Evolutionary conservation across 257 asterid species (phyloP), one percentile per base, ranked within the genome.

Genomic region (Pogostemon cablin): DNA sequence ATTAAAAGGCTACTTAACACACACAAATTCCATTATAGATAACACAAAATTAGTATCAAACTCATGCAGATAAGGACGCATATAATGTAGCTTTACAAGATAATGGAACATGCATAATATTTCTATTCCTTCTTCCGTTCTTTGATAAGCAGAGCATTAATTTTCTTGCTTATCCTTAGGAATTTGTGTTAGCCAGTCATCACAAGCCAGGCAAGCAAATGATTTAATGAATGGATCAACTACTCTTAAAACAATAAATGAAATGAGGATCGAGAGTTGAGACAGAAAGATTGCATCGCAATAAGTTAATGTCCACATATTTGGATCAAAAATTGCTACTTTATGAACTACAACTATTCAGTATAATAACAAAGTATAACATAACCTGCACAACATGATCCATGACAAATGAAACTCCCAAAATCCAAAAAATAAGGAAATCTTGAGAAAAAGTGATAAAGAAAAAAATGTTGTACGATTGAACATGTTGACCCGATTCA

Each of bases 281-380:
- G 41, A 73, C 35, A 6, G 7, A n/a, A 12, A 46, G 5, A 53
- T 63, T 41, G 65, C n/a, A n/a, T n/a, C n/a, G n/a, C 47, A 39
- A 47, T 44, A 34, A 25, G 35, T 37, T 73, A 11, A 1, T 6
- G n/a, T 34, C 37, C 11, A 35, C 46, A 55, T 55, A 65, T 15
- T 65, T 25, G 53, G 67, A 35, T 50, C 46, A 35, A 62, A 2
- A 41, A 62, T 10, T 3, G 44, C 44, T 55, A 61, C 49, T 38
- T 72, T 15, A 50, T 37, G 52, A 68, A 68, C 62, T 56, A 63
- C 44, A 46, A n/a, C n/a, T n/a, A n/a, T n/a, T n/a, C 68, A 69
- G 70, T 39, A 70, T 58, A 48, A 50, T 15, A 50, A 67, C 11
- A 35, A 11, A 38, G 56, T 48, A 41, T 49, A 60, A 43, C 25